Conservation (phyloP, 345 rosid genomes). For the Triadica sebifera region DNA sequence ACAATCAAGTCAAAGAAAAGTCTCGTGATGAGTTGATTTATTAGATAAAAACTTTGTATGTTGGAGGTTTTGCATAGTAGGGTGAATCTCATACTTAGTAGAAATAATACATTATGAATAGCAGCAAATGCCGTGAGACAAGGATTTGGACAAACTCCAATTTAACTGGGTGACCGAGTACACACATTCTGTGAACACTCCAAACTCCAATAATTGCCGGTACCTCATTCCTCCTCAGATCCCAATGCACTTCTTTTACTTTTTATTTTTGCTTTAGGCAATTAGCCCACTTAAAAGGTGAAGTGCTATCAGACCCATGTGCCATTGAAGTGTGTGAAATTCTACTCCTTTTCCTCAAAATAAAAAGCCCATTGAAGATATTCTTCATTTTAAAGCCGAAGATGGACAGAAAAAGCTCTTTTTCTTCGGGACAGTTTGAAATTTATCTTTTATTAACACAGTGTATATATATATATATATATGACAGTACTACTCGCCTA, state of each 20-base stretch:
- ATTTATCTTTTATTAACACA: not conserved
- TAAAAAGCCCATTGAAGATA: constrained; percentile 5
- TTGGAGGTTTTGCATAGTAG: too few relatives aligned
- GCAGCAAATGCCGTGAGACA: too few relatives aligned
- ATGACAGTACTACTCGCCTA: not conserved
- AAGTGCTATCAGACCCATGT: constrained; percentile 16
- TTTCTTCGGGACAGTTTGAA: constrained; percentile 24
- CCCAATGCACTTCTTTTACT: constrained; percentile 19
- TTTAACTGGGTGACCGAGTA: not conserved
- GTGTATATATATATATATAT: too few relatives aligned
- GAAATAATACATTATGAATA: too few relatives aligned
- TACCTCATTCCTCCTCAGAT: constrained; percentile 22
- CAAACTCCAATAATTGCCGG: constrained; percentile 8
- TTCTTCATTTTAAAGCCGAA: constrained; percentile 24
- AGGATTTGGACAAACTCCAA: not conserved
- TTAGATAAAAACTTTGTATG: too few relatives aligned
- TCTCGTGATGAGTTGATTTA: too few relatives aligned
- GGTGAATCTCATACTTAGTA: too few relatives aligned
- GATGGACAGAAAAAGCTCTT: constrained; percentile 17
- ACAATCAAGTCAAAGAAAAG: too few relatives aligned
- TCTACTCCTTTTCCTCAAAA: not conserved
- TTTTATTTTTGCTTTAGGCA: constrained; percentile 9
- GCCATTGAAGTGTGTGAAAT: constrained; percentile 20
- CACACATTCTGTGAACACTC: not conserved
- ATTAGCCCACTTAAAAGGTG: constrained; percentile 2